Evolutionary conservation across 2,329 filamentous ascomycete genomes (phyloP), one percentile per base, ranked within the genome.

Genomic region (Trichoderma oligosporum): DNA sequence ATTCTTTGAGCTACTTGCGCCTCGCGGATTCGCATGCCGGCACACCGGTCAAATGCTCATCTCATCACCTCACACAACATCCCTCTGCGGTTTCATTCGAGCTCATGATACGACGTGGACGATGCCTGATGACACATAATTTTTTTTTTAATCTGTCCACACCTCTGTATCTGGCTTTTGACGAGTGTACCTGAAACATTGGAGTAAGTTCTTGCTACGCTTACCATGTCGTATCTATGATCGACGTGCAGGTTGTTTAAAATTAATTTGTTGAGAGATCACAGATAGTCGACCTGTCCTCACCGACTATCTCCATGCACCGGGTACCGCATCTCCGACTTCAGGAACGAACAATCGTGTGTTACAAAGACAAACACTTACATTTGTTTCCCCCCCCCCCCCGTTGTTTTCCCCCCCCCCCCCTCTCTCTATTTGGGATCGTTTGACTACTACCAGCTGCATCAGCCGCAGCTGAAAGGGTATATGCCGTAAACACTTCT

Each of bases 381-480:
- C n/a, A n/a, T n/a, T n/a, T n/a, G n/a, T n/a, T n/a, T n/a, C n/a
- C n/a, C n/a, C n/a, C n/a, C n/a, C n/a, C n/a, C n/a, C n/a, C n/a
- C n/a, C n/a, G n/a, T n/a, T n/a, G n/a, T n/a, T n/a, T n/a, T n/a
- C n/a, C n/a, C n/a, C n/a, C n/a, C n/a, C n/a, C n/a, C n/a, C n/a
- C n/a, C n/a, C n/a, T n/a, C n/a, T n/a, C n/a, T n/a, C n/a, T n/a
- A n/a, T n/a, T n/a, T n/a, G n/a, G n/a, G n/a, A n/a, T n/a, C n/a
- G n/a, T n/a, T n/a, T n/a, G n/a, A n/a, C n/a, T n/a, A n/a, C n/a
- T n/a, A 53, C 49, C 39, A 29, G 39, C n/a, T 25, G 49, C 22
- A 44, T 44, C 49, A 53, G 49, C 49, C 49, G 49, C 49, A 44
- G 49, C 49, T 53, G 38, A 53, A 27, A 24, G 7, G 35, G 29